Percentiles rank a stretch among this genome's conserved stretches.
phyloP scores from a whole-genome alignment of 352 stramenopile genomes.

The Phytophthora hibernalis region DNA sequence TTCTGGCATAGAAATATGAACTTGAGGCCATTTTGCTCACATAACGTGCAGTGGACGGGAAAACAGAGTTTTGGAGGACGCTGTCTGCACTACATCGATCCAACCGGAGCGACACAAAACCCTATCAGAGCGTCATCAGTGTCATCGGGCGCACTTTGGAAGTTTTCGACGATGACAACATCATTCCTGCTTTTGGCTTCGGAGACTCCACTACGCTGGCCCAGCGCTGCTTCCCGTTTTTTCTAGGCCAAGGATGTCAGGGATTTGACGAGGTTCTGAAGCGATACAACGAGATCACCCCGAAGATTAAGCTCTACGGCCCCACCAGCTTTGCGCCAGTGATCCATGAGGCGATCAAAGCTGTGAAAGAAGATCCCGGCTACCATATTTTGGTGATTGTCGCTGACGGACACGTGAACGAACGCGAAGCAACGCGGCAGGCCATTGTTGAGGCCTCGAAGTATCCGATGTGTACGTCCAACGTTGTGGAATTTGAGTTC shows the following conservation, averaged over 20 bases:
- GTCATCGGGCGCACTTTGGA: conserved; percentile 70
- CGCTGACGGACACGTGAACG: conserved; percentile 78
- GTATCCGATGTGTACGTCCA: conserved; percentile 65
- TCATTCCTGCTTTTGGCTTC: conserved; percentile 78
- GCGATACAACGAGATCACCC: conserved; percentile 68
- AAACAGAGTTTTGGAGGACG: conserved; percentile 64
- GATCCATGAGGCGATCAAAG: conserved; percentile 63
- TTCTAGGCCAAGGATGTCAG: conserved; percentile 37
- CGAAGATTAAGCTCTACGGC: conserved; percentile 58
- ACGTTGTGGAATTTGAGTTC: background rate
- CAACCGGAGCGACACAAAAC: conserved; percentile 58
- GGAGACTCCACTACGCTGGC: conserved; percentile 62
- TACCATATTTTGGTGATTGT: conserved; percentile 87
- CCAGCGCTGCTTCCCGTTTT: conserved; percentile 58
- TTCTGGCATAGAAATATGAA: background rate
- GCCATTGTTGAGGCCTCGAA: conserved; percentile 80
- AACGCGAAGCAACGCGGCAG: conserved; percentile 59
- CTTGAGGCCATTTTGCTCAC: background rate
- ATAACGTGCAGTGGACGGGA: conserved; percentile 61
- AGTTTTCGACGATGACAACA: conserved; percentile 82
- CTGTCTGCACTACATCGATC: conserved; percentile 71
- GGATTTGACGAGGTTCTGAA: conserved; percentile 66
- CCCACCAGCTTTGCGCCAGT: conserved; percentile 76
- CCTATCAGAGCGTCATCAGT: conserved; percentile 75
- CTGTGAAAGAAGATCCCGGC: conserved; percentile 49